These are phyloP conservation scores for Fusarium compactum DNA, from an alignment of 2,329 filamentous ascomycete species.

Conservation along the genomic window DNA sequence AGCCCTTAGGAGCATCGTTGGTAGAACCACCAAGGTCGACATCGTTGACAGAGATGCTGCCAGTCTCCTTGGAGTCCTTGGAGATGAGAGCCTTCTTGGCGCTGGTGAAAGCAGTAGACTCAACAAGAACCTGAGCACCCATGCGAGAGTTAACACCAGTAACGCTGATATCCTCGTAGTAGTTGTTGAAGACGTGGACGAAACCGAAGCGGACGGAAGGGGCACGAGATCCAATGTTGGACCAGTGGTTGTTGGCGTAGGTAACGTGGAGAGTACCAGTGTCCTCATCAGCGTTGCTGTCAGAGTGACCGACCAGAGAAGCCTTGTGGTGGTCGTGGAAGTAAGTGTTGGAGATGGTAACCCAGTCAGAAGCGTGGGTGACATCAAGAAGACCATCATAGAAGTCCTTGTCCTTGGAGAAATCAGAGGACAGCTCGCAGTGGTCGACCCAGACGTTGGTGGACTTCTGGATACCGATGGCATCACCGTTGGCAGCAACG, in stretches of 20 bases:
- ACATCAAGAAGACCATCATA: constrained; percentile 76
- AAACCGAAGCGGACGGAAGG: constrained; percentile 76
- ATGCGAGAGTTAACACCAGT: constrained; percentile 68
- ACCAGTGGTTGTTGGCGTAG: constrained; percentile 75
- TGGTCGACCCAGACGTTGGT: constrained; percentile 77
- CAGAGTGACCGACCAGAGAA: constrained; percentile 70
- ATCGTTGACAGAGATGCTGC: constrained; percentile 57
- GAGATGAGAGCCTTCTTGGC: constrained; percentile 54
- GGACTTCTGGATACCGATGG: constrained; percentile 68
- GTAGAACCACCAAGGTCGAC: constrained; percentile 56
- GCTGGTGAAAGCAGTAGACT: constrained; percentile 65
- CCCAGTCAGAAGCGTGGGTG: constrained; percentile 72
- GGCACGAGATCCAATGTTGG: constrained; percentile 72
- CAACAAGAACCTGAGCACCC: constrained; percentile 69
- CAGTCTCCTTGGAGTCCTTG: constrained; percentile 56
- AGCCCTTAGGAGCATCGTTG: constrained; percentile 60
- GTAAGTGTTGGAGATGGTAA: constrained; percentile 60
- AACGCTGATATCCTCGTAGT: constrained; percentile 56
- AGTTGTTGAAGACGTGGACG: constrained; percentile 70
- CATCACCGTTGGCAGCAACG: constrained; percentile 66
- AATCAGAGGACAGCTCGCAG: constrained; percentile 71
- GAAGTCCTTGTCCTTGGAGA: constrained; percentile 73
- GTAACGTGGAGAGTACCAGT: constrained; percentile 72
- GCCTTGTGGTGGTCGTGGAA: constrained; percentile 64
- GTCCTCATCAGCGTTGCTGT: constrained; percentile 69